Evolutionary conservation across 768 basidiomycete species (phyloP), one percentile per base, ranked within the genome.

Genomic region (Tubosaeta brunneosetosa): DNA sequence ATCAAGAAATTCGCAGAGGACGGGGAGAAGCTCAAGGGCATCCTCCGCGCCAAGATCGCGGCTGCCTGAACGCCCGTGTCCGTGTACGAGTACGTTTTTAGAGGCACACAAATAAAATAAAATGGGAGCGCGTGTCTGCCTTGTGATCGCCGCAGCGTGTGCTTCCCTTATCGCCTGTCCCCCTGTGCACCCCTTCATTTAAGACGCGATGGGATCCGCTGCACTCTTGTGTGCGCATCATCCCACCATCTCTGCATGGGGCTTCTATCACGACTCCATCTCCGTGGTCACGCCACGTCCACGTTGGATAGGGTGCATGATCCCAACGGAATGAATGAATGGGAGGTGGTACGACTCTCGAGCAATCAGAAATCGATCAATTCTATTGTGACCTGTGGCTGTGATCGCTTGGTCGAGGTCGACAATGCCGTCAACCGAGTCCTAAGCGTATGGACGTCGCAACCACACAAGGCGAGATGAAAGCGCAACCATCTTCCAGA

Each of bases 1-100:
- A 97, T 99, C 78, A 86, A 85, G 77, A 97, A 95, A 74, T 99
- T 99, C 68, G 94, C 93, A 47, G 93, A 90, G 76, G 97, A 98
- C 65, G 93, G 92, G 52, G 81, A 84, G 67, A 83, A 89, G 3
- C 85, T 99, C 74, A 97, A 95, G 81, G 71, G 73, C 12, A 68
- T 91, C 59, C 77, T 99, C 69, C 84, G 78, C 71, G 58, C 83
- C 73, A 89, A 86, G 71, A 66, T 91, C 42, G 2, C 38, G 33
- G 5, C 45, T 13, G 67, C 61, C 27, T 69, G 51, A 46, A n/a
- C n/a, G n/a, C 36, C 3, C 4, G 22, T 17, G 8, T 2, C 14
- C 9, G 6, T 27, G 16, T 22, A 40, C 12, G 10, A 9, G 11
- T 29, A 29, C 38, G 38, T 9, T 22, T 40, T 40, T 40, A 40